Evolutionary conservation across 2,329 filamentous ascomycete genomes (phyloP).

Genomic region (Fusarium abutilonis): DNA sequence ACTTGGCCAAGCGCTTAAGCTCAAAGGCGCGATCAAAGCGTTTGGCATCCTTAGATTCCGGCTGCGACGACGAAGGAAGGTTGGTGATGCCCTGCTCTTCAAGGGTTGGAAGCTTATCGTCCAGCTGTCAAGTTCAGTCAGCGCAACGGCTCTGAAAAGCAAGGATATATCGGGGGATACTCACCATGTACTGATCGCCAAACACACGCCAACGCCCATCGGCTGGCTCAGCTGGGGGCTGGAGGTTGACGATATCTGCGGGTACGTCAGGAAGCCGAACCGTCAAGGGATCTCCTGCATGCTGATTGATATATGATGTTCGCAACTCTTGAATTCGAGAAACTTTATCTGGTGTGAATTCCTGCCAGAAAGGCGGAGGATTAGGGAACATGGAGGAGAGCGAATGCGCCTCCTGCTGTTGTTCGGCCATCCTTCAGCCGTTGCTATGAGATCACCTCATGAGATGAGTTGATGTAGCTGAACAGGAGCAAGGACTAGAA

Average conservation of each 20-base stretch:
- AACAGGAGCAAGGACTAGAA: neutral
- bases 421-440: constrained; percentile 65
- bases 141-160: neutral
- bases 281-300: constrained; percentile 43
- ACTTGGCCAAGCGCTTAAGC: constrained; percentile 83
- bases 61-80: constrained; percentile 59
- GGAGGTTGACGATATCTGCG: constrained; percentile 76
- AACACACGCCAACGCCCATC: constrained; percentile 80
- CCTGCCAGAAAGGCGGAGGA: constrained; percentile 88
- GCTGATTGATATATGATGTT: constrained; percentile 50
- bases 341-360: constrained; percentile 82
- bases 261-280: constrained; percentile 64
- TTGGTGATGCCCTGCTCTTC: constrained; percentile 76
- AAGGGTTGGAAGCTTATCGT: constrained; percentile 72
- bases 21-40: constrained; percentile 72
- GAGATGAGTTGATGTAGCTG: neutral
- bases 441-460: constrained; percentile 27
- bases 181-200: constrained; percentile 70
- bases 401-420: constrained; percentile 58
- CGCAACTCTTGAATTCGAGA: constrained; percentile 61
- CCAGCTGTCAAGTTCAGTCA: constrained; percentile 54
- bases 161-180: neutral
- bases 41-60: constrained; percentile 60
- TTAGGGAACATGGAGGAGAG: constrained; percentile 79
- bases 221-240: constrained; percentile 80